Evolutionary conservation across 1,284 basidiomycete genomes (phyloP), one percentile per base, ranked within the genome.

Genomic region (Ganoderma lingzhi): DNA sequence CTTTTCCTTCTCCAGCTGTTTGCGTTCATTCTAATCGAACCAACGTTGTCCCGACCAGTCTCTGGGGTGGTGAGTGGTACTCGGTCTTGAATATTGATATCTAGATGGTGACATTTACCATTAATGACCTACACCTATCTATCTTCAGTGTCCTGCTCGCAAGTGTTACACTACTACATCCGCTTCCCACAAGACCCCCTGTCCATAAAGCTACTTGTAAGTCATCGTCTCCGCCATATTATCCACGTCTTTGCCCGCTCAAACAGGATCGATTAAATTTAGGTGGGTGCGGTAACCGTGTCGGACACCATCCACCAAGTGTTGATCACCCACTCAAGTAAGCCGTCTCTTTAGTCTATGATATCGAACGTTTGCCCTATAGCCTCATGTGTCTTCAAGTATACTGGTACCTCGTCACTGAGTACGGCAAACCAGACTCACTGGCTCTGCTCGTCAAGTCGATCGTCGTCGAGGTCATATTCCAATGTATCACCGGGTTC

Each of bases 131-230:
- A 70, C 17, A n/a, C 23, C 32, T 35, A 19, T 15, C 32, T 28
- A 14, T 32, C 71, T 3, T 48, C 60, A 90, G 89, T 88, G 32
- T 87, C 88, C 4, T 83, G 84, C 64, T 79, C 88, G 39, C 89
- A 90, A 75, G 82, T 85, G 3, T 88, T 82, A 81, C 89, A 84
- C 71, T 90, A 89, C 73, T 90, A 78, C 67, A 80, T 78, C 12
- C 81, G 84, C 67, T 87, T 89, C 76, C 83, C 84, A 66, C 80
- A 83, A 80, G 86, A 87, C 74, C 79, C 81, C 66, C 85, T 83
- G 84, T 83, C 84, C 72, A 84, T 87, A 76, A 87, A 85, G 76
- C 68, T 78, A 8, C 80, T 88, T 55, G 87, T 87, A 70, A 64
- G 81, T 70, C n/a, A 17, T 30, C 48, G 1, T 37, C 35, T 6